Conservation (phyloP, 805 yeast genomes). For the Saccharomycopsis fibuligera region DNA sequence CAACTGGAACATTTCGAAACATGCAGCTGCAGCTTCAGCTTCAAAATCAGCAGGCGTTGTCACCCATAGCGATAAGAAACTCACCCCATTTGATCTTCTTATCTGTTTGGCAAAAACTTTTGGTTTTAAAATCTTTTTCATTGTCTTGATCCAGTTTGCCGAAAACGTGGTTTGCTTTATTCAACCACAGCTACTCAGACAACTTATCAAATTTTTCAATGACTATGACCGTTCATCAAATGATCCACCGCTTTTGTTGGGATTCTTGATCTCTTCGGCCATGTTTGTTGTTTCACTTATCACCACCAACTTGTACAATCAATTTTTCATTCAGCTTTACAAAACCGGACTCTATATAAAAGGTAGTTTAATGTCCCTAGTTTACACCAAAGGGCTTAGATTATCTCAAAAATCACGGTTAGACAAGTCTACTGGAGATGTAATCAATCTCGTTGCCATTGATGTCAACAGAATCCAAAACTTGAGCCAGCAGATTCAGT, state of each 20-base stretch:
- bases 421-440: conserved; percentile 67
- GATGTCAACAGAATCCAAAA: conserved; percentile 65
- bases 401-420: conserved; percentile 59
- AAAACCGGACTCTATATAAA: conserved; percentile 61
- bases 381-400: conserved; percentile 61
- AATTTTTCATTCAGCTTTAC: conserved; percentile 52
- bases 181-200: conserved; percentile 50
- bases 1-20: conserved; percentile 29
- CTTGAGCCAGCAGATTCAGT: conserved; percentile 46
- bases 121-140: conserved; percentile 31
- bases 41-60: no score
- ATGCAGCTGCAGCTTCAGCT: no score
- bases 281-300: conserved; percentile 57
- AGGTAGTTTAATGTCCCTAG: conserved; percentile 58
- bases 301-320: conserved; percentile 61
- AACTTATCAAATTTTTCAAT: conserved; percentile 41
- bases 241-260: conserved; percentile 45
- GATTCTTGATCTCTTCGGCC: conserved; percentile 53
- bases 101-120: conserved; percentile 27
- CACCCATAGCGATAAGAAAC: no score
- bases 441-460: conserved; percentile 72
- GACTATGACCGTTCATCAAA: conserved; percentile 22
- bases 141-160: conserved; percentile 33
- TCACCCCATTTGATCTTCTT: no score
- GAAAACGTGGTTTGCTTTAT: conserved; percentile 37